Conservation (phyloP, 2,329 filamentous ascomycete species). For the Cordyceps javanica region DNA sequence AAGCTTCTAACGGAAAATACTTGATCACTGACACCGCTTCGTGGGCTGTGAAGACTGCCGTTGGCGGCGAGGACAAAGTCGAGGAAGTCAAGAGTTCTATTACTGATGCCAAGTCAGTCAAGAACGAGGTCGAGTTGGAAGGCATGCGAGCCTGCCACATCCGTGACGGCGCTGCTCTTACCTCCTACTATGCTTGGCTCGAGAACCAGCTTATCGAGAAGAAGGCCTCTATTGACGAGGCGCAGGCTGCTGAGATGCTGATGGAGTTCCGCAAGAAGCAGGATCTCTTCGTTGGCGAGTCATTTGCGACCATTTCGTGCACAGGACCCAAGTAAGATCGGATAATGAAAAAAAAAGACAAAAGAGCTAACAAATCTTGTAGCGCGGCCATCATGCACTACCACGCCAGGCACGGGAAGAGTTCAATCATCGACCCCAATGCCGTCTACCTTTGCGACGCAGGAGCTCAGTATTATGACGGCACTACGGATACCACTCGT, state of each 20-base stretch:
- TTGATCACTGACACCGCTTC: constrained; percentile 83
- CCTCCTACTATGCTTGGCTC: constrained; percentile 93
- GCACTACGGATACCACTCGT: constrained; percentile 91
- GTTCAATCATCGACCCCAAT: constrained; percentile 75
- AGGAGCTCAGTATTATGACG: constrained; percentile 91
- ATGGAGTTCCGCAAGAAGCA: constrained; percentile 65
- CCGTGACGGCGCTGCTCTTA: constrained; percentile 84
- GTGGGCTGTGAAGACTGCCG: constrained; percentile 81
- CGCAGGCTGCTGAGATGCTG: constrained; percentile 85
- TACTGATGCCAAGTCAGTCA: constrained; percentile 86
- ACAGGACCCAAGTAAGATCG: constrained; percentile 65
- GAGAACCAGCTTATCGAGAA: constrained; percentile 78
- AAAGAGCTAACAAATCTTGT: constrained; percentile 14
- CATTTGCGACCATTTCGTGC: constrained; percentile 93
- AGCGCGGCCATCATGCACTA: constrained; percentile 97
- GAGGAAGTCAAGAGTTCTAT: constrained; percentile 85
- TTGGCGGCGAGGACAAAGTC: constrained; percentile 79
- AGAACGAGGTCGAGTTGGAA: constrained; percentile 82
- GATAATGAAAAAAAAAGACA: not conserved
- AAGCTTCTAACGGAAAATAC: constrained; percentile 57
- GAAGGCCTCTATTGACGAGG: constrained; percentile 73
- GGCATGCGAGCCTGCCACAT: constrained; percentile 95
- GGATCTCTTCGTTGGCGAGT: constrained; percentile 78
- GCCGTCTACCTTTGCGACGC: constrained; percentile 94
- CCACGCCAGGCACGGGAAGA: constrained; percentile 76